phyloP scores from a whole-genome alignment of 2,329 filamentous ascomycete species.

The Hirsutella thompsonii region DNA sequence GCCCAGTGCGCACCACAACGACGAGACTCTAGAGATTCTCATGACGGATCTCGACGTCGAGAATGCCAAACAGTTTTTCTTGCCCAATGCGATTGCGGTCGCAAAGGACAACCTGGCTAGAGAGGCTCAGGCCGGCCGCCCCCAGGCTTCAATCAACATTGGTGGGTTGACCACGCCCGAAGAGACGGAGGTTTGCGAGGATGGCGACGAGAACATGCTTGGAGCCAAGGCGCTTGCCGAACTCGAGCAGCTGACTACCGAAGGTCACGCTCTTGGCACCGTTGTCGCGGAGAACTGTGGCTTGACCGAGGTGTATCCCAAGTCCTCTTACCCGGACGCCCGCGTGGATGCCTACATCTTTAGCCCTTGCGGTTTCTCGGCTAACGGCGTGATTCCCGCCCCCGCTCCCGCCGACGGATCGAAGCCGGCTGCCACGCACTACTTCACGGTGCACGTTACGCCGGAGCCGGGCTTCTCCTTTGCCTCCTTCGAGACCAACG shows the following conservation, averaged over 20 bases:
- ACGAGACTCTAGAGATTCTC: conserved; percentile 65
- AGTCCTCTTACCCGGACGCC: conserved; percentile 77
- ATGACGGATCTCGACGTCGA: conserved; percentile 61
- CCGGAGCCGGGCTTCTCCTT: conserved; percentile 96
- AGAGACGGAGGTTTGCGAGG: conserved; percentile 72
- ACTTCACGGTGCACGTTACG: conserved; percentile 97
- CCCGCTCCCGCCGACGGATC: conserved; percentile 30
- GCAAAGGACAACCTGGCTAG: conserved; percentile 68
- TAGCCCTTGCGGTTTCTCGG: conserved; percentile 91
- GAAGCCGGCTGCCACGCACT: conserved; percentile 51
- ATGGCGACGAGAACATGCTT: conserved; percentile 44
- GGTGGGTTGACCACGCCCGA: conserved; percentile 45
- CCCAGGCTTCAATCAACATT: conserved; percentile 44
- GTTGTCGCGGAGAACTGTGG: conserved; percentile 86
- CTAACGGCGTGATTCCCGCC: conserved; percentile 87
- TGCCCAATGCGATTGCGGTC: conserved; percentile 70
- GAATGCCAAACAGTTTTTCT: conserved; percentile 59
- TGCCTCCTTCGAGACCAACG: conserved; percentile 96
- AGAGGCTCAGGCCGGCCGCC: conserved; percentile 50
- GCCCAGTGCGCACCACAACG: conserved; percentile 38
- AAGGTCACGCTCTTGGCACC: conserved; percentile 86
- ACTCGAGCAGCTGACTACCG: conserved; percentile 70
- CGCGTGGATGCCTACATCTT: conserved; percentile 94
- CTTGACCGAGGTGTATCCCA: conserved; percentile 78
- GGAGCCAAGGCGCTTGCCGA: conserved; percentile 38